Conservation (phyloP, 805 yeast genomes). For the Candida argentea region DNA sequence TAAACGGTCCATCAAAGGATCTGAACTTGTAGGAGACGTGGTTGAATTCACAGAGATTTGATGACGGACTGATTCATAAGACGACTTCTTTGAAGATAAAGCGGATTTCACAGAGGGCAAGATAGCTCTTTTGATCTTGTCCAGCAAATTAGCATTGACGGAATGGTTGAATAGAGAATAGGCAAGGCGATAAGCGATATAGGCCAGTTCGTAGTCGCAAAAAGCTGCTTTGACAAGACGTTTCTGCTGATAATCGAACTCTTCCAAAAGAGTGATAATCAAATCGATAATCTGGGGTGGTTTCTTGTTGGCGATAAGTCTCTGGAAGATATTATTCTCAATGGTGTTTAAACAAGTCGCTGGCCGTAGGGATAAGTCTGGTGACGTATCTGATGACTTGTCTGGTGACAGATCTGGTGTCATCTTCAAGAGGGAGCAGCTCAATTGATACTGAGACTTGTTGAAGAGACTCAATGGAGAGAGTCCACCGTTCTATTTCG, state of each 20-base stretch:
- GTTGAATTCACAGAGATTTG: not conserved
- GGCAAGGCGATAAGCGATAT: constrained; percentile 14
- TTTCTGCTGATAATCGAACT: constrained; percentile 22
- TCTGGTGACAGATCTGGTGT: too few species aligned
- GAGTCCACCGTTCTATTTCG: too few species aligned
- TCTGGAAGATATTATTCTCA: not conserved
- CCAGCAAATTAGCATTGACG: not conserved
- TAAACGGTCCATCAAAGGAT: constrained; percentile 18
- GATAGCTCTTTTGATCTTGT: constrained; percentile 8
- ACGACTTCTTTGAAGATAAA: constrained; percentile 7
- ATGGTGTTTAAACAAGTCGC: not conserved
- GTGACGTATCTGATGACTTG: too few species aligned
- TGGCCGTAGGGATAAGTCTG: too few species aligned
- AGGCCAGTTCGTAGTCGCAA: constrained; percentile 30
- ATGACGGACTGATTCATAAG: constrained; percentile 3
- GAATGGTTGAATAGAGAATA: constrained; percentile 3
- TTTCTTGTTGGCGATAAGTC: too few species aligned
- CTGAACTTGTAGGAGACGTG: constrained; percentile 3
- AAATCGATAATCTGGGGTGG: constrained; percentile 12
- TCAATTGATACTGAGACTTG: too few species aligned
- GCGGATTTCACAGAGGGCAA: constrained; percentile 9
- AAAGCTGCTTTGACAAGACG: constrained; percentile 17
- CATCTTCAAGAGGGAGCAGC: too few species aligned
- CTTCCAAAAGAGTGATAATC: constrained; percentile 24
- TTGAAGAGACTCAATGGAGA: too few species aligned